Conservation (phyloP, 2,329 filamentous ascomycete genomes). For the Cladophialophora bantiana region DNA sequence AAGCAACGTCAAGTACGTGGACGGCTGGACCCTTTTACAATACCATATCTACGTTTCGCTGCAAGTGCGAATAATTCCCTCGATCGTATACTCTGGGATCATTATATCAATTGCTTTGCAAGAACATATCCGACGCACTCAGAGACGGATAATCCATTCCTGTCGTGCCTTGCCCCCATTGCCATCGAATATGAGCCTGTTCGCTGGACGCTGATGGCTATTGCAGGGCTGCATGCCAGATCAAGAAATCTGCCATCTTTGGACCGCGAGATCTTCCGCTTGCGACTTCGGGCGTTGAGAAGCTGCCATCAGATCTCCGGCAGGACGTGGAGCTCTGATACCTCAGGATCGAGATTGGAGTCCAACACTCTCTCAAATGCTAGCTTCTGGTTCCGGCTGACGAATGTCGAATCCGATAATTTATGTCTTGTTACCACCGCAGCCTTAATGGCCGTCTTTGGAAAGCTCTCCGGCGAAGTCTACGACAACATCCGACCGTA, state of each 20-base stretch:
- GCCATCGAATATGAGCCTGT: conserved; percentile 8
- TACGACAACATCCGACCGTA: conserved; percentile 7
- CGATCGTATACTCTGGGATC: conserved; percentile 10
- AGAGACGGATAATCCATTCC: conserved; percentile 9
- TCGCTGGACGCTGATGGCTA: conserved; percentile 8
- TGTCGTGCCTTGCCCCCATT: conserved; percentile 13
- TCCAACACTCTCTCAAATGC: neutral
- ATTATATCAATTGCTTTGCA: conserved; percentile 20
- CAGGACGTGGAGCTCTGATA: neutral
- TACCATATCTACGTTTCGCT: neutral
- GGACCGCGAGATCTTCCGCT: neutral
- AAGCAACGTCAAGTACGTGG: neutral
- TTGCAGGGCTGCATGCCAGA: conserved; percentile 10
- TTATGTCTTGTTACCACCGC: conserved; percentile 10
- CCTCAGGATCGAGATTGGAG: neutral
- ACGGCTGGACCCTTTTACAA: neutral
- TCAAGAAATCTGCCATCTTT: conserved; percentile 9
- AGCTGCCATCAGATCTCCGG: neutral
- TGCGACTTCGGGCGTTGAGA: conserved; percentile 9
- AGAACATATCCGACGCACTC: conserved; percentile 15
- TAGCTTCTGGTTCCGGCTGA: neutral
- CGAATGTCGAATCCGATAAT: neutral
- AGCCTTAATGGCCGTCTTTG: conserved; percentile 3
- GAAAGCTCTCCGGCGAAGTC: conserved; percentile 10
- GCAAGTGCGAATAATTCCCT: neutral